phyloP scores from a whole-genome alignment of 768 basidiomycete species.

The Flagelloscypha sp. region DNA sequence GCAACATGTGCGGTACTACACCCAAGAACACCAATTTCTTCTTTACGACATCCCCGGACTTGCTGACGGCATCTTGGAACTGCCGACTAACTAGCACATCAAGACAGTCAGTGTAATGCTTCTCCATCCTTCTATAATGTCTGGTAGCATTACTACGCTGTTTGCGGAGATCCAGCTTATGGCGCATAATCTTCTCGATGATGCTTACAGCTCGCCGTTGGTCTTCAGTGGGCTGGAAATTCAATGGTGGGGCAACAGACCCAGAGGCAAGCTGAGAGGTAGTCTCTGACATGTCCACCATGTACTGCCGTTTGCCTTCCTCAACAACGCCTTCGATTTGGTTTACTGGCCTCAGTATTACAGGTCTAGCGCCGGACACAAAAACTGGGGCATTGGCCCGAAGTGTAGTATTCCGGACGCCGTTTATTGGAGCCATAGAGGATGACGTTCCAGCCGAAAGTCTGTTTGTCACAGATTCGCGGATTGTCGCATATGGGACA shows the following conservation, averaged over 20 bases:
- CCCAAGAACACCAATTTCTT: neutral
- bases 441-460: neutral
- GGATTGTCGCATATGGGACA: constrained; percentile 3
- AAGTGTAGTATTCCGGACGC: constrained; percentile 6
- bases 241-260: too few relatives aligned
- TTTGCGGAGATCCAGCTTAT: neutral
- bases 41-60: too few relatives aligned
- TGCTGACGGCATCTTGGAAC: too few relatives aligned
- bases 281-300: constrained; percentile 4
- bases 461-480: constrained; percentile 7
- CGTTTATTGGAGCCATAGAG: constrained; percentile 15
- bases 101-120: too few relatives aligned
- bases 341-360: constrained; percentile 2
- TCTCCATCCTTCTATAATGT: too few relatives aligned
- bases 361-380: constrained; percentile 7
- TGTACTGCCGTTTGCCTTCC: constrained; percentile 8
- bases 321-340: constrained; percentile 8
- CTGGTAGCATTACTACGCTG: neutral
- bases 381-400: constrained; percentile 13
- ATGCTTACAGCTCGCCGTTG: too few relatives aligned
- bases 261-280: neutral
- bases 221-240: neutral
- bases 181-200: neutral
- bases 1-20: neutral
- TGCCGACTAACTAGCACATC: too few relatives aligned